A percentile compares a stretch with the other conserved stretches of the same genome.
Evolutionary conservation across 192 early-diverging fungal genomes (phyloP).

Genomic region (Anaeromyces robustus): DNA sequence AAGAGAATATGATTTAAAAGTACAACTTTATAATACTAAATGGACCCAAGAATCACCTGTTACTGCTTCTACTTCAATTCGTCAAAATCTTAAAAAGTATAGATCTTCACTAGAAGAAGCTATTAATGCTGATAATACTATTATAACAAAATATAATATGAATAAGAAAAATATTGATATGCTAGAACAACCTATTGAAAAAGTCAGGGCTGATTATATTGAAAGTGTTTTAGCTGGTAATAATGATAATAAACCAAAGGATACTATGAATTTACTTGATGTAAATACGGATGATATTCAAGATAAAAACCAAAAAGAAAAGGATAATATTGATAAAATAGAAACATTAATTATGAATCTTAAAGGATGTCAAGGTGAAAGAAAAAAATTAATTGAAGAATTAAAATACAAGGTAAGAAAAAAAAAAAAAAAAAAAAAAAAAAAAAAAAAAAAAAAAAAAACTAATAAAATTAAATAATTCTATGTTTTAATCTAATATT

Average conservation of each 20-base stretch:
- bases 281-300: slow-evolving; percentile 24
- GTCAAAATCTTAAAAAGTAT: slow-evolving; percentile 10
- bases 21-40: slow-evolving; percentile 1
- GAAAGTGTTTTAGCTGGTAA: background rate
- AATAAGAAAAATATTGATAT: slow-evolving; percentile 20
- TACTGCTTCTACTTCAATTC: slow-evolving; percentile 12
- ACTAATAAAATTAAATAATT: no score
- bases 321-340: slow-evolving; percentile 45
- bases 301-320: slow-evolving; percentile 22
- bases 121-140: slow-evolving; percentile 20
- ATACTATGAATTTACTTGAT: slow-evolving; percentile 32
- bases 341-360: slow-evolving; percentile 43
- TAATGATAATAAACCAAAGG: slow-evolving; percentile 29
- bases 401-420: slow-evolving; percentile 49
- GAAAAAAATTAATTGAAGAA: slow-evolving; percentile 49
- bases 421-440: no score
- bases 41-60: slow-evolving; percentile 78
- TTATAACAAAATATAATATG: slow-evolving; percentile 15
- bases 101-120: slow-evolving; percentile 20
- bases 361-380: slow-evolving; percentile 36
- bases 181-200: slow-evolving; percentile 10
- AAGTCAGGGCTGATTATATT: background rate
- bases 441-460: no score
- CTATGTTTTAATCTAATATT: no score
- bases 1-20: slow-evolving; percentile 62